Evolutionary conservation across 1,139 yeast genomes (phyloP).

Genomic region (Taiozyma sp.): DNA sequence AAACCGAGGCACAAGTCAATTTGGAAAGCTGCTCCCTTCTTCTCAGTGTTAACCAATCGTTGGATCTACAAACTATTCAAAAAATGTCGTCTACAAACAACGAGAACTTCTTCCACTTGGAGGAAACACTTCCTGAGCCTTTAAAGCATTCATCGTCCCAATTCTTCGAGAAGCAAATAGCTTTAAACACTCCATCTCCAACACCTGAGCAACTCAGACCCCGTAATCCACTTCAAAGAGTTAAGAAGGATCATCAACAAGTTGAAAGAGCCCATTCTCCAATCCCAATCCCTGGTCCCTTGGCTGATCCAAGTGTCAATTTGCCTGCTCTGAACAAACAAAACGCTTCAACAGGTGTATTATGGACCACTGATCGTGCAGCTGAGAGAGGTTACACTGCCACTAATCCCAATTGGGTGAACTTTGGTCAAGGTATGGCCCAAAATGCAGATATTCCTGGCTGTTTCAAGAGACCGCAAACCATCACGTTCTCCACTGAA

Average conservation of each 20-base stretch:
- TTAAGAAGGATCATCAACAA: slow-evolving; percentile 6
- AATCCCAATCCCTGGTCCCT: slow-evolving; percentile 47
- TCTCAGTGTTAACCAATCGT: neutral
- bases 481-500: slow-evolving; percentile 45
- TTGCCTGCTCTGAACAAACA: slow-evolving; percentile 59
- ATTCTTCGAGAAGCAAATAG: slow-evolving; percentile 11
- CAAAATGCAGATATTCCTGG: slow-evolving; percentile 65
- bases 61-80: neutral
- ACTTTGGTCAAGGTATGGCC: slow-evolving; percentile 68
- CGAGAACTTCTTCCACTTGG: slow-evolving; percentile 19
- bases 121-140: slow-evolving; percentile 23
- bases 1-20: neutral
- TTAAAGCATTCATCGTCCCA: slow-evolving; percentile 20
- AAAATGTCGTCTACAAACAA: neutral
- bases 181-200: neutral
- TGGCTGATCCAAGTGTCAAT: slow-evolving; percentile 38
- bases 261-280: slow-evolving; percentile 30
- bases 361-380: slow-evolving; percentile 68
- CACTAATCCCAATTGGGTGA: slow-evolving; percentile 46
- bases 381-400: slow-evolving; percentile 50
- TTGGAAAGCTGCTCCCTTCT: neutral
- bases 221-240: slow-evolving; percentile 7
- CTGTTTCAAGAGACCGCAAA: slow-evolving; percentile 51
- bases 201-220: neutral
- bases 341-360: slow-evolving; percentile 63